A percentile compares a stretch with the other conserved stretches of the same genome.
Evolutionary conservation across 768 basidiomycete species (phyloP).

Genomic region (Tylopilus plumbeoviolaceoides): DNA sequence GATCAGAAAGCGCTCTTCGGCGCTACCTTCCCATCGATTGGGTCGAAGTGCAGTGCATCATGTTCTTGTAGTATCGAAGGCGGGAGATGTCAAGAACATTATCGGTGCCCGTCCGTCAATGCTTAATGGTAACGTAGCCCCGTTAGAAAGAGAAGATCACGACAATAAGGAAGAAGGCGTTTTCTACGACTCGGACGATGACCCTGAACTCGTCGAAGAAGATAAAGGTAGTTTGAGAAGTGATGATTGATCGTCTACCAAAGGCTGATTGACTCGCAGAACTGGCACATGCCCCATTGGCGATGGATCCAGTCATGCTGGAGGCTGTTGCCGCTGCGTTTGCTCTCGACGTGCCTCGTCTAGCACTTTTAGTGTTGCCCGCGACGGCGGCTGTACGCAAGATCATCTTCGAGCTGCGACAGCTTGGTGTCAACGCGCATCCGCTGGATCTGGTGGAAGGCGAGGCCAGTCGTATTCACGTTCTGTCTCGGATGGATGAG

Average conservation of each 20-base stretch:
- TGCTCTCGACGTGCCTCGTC: constrained; percentile 66
- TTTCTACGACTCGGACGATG: constrained; percentile 24
- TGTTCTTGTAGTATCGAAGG: constrained; percentile 56
- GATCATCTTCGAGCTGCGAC: constrained; percentile 59
- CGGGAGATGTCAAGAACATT: constrained; percentile 52
- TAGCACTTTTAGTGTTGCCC: constrained; percentile 66
- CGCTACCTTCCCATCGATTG: constrained; percentile 25
- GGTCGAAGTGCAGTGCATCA: constrained; percentile 42
- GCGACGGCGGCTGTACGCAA: constrained; percentile 57
- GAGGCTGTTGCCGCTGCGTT: constrained; percentile 70
- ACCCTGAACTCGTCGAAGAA: constrained; percentile 11
- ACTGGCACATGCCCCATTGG: constrained; percentile 42
- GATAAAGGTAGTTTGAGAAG: constrained; percentile 21
- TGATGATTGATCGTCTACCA: background rate
- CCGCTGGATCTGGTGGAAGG: constrained; percentile 50
- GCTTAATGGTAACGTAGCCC: background rate
- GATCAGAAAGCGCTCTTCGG: constrained; percentile 23
- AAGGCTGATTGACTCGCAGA: constrained; percentile 33
- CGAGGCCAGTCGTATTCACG: constrained; percentile 40
- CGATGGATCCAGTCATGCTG: constrained; percentile 51
- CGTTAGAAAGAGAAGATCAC: background rate
- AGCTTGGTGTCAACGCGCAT: constrained; percentile 64
- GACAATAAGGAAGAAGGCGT: constrained; percentile 16
- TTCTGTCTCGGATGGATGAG: constrained; percentile 34
- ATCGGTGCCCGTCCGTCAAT: constrained; percentile 36